Base-by-base conservation (phyloP, 2,329 filamentous ascomycete genomes). In the Curvularia spicifera region DNA sequence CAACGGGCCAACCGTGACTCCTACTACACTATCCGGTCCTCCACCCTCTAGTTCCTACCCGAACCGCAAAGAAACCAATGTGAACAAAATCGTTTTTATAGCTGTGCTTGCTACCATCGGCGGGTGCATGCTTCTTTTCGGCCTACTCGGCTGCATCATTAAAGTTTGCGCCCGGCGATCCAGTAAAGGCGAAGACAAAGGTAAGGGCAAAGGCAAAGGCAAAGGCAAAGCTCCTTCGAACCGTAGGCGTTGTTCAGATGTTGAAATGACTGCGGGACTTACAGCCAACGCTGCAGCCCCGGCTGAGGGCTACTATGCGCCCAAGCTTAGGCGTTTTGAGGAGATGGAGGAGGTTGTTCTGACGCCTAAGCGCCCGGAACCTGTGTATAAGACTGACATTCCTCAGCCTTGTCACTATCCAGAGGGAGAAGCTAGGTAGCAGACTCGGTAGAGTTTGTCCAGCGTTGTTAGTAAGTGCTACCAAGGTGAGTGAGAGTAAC, bases 371-470 rank as follows among this genome's bases (percentile, higher is more conserved):
- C 12, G 13, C 22, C 31, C 35, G 3, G 9, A 10, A 8, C 29
- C 47, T 2, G 24, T 40, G 4, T 52, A 56, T 10, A 31, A 20
- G 1, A 51, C 39, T 10, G 26, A 42, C 1, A 33, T 47, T n/a
- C n/a, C 42, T 5, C 49, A 57, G 15, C 26, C 28, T 4, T 28
- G 28, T 3, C 49, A 53, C 40, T 57, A 35, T 20, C 42, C 49
- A 1, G 20, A n/a, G 10, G 51, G n/a, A 5, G 45, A 33, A 15
- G 15, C 6, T 13, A 20, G 7, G 4, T 1, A 31, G 12, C 5
- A 39, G 10, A 5, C 20, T 3, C 26, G 2, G 10, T 28, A n/a
- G 18, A 12, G 44, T 18, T 15, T 2, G 24, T 44, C 18, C 9
- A 24, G 28, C 28, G 39, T 33, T 15, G 26, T 29, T 2, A 22